Evolutionary conservation across 2,329 filamentous ascomycete species (phyloP).

Genomic region (Davidsoniella virescens): DNA sequence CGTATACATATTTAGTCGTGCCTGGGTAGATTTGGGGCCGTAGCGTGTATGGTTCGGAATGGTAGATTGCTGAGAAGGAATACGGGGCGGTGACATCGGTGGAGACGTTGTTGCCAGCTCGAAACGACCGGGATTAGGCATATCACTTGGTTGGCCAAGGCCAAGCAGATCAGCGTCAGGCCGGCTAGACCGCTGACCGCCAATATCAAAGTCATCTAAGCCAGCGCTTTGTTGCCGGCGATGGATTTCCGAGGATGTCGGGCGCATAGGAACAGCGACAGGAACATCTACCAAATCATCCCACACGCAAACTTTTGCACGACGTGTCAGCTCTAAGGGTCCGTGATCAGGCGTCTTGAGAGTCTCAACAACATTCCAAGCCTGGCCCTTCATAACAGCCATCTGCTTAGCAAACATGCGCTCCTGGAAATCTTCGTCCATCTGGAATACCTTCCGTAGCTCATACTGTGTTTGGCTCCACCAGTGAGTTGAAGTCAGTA

Average conservation of each 20-base stretch:
- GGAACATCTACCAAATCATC: constrained; percentile 94
- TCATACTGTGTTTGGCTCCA: constrained; percentile 89
- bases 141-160: constrained; percentile 43
- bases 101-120: constrained; percentile 39
- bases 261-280: constrained; percentile 77
- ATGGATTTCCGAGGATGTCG: constrained; percentile 70
- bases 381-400: constrained; percentile 97
- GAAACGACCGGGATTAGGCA: constrained; percentile 62
- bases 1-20: constrained; percentile 27
- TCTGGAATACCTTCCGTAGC: constrained; percentile 71
- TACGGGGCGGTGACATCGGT: constrained; percentile 6
- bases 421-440: constrained; percentile 93
- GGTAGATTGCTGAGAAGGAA: background rate
- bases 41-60: constrained; percentile 10
- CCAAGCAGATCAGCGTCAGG: constrained; percentile 53
- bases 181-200: constrained; percentile 23
- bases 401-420: constrained; percentile 98
- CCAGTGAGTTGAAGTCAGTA: constrained; percentile 89
- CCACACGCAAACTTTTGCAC: constrained; percentile 90
- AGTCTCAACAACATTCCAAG: constrained; percentile 98
- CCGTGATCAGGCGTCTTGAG: constrained; percentile 86
- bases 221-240: constrained; percentile 34
- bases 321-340: constrained; percentile 77
- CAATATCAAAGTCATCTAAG: constrained; percentile 82
- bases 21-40: constrained; percentile 25